Conservation (phyloP, 2,329 filamentous ascomycete genomes). For the Arthrinium phaeospermum region DNA sequence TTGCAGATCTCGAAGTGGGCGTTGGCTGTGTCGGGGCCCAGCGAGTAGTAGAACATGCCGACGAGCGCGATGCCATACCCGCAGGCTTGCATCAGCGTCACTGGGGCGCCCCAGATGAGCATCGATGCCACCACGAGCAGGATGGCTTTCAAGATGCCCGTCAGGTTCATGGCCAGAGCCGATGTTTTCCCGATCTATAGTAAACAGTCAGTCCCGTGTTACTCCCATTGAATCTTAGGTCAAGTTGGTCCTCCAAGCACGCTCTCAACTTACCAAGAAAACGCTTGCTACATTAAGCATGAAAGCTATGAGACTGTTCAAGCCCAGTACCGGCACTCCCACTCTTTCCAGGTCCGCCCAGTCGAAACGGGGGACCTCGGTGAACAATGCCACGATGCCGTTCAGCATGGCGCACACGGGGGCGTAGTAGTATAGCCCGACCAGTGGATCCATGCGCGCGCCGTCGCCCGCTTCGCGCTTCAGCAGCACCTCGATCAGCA, state of each 20-base stretch:
- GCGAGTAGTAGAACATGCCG: conserved; percentile 39
- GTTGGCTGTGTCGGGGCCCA: conserved; percentile 18
- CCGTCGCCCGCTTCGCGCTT: conserved; percentile 57
- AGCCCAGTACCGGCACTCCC: conserved; percentile 67
- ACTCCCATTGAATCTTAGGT: not conserved
- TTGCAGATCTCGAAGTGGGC: conserved; percentile 18
- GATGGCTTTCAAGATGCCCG: conserved; percentile 74
- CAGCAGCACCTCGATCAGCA: conserved; percentile 84
- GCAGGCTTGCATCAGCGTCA: conserved; percentile 67
- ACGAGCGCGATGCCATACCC: conserved; percentile 65
- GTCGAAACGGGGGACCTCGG: conserved; percentile 69
- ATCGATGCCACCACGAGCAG: conserved; percentile 70
- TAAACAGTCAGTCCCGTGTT: not conserved
- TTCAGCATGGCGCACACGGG: conserved; percentile 85
- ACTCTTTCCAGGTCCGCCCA: conserved; percentile 68
- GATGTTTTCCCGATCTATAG: conserved; percentile 68
- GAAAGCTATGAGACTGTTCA: conserved; percentile 80
- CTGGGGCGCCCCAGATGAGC: conserved; percentile 68
- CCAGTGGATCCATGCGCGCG: conserved; percentile 84
- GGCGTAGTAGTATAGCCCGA: conserved; percentile 87
- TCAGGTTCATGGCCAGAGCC: conserved; percentile 72
- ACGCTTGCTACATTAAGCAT: conserved; percentile 82
- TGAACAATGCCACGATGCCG: conserved; percentile 68
- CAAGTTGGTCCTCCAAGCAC: not conserved
- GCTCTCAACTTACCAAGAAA: conserved; percentile 67